phyloP scores from a whole-genome alignment of 257 asterid species.

The Jaltomata sinuosa region DNA sequence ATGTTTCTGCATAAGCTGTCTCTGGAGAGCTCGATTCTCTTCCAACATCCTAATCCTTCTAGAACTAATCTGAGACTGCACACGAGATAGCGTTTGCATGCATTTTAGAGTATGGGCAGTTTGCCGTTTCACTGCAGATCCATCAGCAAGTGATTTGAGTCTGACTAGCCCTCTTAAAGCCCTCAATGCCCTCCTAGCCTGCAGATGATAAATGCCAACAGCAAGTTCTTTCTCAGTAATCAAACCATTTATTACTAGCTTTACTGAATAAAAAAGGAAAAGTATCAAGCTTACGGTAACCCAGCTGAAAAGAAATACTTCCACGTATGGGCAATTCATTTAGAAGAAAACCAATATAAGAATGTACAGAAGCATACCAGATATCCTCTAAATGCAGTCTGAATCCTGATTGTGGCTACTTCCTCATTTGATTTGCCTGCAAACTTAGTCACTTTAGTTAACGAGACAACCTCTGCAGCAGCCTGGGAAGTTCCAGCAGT shows the following conservation, averaged over 20 bases:
- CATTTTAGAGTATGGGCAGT: slow-evolving; percentile 74
- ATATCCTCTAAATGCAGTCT: slow-evolving; percentile 89
- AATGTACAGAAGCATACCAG: slow-evolving; percentile 27
- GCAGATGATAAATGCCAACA: slow-evolving; percentile 6
- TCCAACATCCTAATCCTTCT: slow-evolving; percentile 81
- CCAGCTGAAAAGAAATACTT: not conserved
- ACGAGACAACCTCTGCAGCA: slow-evolving; percentile 52
- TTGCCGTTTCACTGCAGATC: slow-evolving; percentile 77
- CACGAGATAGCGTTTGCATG: slow-evolving; percentile 85
- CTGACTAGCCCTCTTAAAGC: slow-evolving; percentile 91
- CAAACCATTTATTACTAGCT: not conserved
- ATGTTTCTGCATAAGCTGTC: slow-evolving; percentile 82
- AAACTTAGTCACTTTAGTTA: slow-evolving; percentile 27
- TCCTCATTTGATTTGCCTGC: slow-evolving; percentile 70
- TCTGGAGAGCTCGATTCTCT: slow-evolving; percentile 87
- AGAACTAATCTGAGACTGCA: slow-evolving; percentile 82
- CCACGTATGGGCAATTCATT: not conserved
- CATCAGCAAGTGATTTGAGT: slow-evolving; percentile 77
- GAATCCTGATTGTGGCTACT: slow-evolving; percentile 76
- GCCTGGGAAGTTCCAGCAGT: slow-evolving; percentile 61
- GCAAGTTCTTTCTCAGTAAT: not conserved
- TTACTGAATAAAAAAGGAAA: not conserved
- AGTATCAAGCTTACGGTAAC: not conserved
- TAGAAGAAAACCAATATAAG: not conserved
- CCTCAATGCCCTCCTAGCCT: slow-evolving; percentile 89